phyloP scores from a whole-genome alignment of 2,329 filamentous ascomycete species.

The Xylariales sp. region DNA sequence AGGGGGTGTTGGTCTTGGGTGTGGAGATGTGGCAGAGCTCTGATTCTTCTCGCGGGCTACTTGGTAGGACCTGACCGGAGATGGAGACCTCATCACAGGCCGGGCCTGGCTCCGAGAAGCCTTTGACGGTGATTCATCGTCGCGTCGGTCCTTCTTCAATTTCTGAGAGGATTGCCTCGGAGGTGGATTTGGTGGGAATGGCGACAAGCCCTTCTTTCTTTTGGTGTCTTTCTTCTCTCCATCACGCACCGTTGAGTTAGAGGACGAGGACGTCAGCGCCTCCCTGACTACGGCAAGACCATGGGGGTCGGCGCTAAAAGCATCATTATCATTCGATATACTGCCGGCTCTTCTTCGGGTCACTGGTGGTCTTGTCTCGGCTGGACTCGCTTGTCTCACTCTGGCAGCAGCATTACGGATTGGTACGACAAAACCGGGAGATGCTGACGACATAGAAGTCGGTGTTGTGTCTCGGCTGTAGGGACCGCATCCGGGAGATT shows the following conservation, averaged over 20 bases:
- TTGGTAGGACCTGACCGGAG: constrained; percentile 28
- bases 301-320: constrained; percentile 43
- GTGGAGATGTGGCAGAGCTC: constrained; percentile 23
- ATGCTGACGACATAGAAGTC: constrained; percentile 72
- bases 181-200: constrained; percentile 54
- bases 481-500: constrained; percentile 62
- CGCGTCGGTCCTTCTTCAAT: constrained; percentile 35
- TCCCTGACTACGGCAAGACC: constrained; percentile 64
- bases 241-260: constrained; percentile 61
- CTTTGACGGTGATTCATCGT: constrained; percentile 35
- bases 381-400: constrained; percentile 50
- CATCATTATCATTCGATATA: constrained; percentile 45
- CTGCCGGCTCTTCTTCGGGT: constrained; percentile 54
- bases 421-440: constrained; percentile 55
- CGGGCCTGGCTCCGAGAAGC: constrained; percentile 24
- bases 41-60: constrained; percentile 21
- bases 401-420: constrained; percentile 42
- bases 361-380: constrained; percentile 54
- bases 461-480: constrained; percentile 77
- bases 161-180: constrained; percentile 59
- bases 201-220: constrained; percentile 39
- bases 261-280: constrained; percentile 67
- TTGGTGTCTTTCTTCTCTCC: constrained; percentile 43
- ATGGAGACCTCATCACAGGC: constrained; percentile 25
- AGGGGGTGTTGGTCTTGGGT: constrained; percentile 41